phyloP scores from a whole-genome alignment of 176 grass and related monocot genomes.

The Triticum timopheevii region DNA sequence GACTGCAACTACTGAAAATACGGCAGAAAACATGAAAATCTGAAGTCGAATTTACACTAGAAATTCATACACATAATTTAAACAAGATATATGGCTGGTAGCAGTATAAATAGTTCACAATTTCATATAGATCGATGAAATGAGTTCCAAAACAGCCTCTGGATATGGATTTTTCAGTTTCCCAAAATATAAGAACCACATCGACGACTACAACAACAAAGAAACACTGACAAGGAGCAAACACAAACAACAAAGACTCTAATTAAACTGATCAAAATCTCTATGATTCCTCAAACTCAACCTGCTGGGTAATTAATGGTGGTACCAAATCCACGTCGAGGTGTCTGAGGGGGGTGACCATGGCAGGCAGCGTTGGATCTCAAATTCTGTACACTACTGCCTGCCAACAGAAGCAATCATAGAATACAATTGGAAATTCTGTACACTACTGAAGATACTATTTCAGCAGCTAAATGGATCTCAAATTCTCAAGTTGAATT shows the following conservation, averaged over 20 bases:
- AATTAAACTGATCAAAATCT: background rate
- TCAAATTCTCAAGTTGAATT: too few species aligned
- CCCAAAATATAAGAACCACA: too few species aligned
- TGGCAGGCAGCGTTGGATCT: too few species aligned
- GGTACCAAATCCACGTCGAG: too few species aligned
- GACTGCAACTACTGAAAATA: background rate
- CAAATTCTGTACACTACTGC: too few species aligned
- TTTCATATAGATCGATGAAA: background rate
- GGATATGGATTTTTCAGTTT: background rate
- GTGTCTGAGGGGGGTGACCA: too few species aligned
- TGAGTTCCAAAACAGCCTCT: background rate
- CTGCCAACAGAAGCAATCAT: too few species aligned
- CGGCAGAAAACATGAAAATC: background rate
- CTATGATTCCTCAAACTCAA: background rate
- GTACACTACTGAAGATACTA: too few species aligned
- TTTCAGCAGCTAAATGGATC: too few species aligned
- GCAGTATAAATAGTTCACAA: too few species aligned
- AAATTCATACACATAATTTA: background rate
- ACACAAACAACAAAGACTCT: too few species aligned
- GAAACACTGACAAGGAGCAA: background rate
- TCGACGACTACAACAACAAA: background rate
- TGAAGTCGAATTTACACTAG: background rate
- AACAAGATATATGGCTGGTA: background rate
- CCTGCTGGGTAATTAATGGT: background rate
- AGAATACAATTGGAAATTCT: too few species aligned